Percentiles rank a stretch among this genome's conserved stretches.
These are phyloP conservation scores for Chlorella sp. DNA, from an alignment of 139 green algal species.

Conservation along the genomic window DNA sequence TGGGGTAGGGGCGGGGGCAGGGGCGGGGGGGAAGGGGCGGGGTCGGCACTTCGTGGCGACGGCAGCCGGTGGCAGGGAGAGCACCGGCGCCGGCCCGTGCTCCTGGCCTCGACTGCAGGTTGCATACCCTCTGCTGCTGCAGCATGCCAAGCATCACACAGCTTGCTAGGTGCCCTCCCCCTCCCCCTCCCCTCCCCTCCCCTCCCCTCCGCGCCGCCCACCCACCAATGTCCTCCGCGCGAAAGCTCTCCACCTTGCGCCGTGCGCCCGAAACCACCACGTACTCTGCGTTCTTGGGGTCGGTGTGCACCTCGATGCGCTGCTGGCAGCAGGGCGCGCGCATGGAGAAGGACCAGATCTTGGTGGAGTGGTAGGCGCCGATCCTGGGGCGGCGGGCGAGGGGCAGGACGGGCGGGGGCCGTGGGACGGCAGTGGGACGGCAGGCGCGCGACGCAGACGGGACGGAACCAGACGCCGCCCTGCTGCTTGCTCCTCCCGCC, in stretches of 20 bases:
- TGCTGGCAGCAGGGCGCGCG: conserved; percentile 82
- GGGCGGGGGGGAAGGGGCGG: neutral
- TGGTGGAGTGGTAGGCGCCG: conserved; percentile 90
- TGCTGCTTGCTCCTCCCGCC: no score
- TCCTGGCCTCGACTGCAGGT: no score
- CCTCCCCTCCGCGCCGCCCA: conserved; percentile 52
- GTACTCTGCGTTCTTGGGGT: conserved; percentile 93
- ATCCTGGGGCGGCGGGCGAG: no score
- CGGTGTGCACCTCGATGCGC: conserved; percentile 89
- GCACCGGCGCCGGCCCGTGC: no score
- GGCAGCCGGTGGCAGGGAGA: no score
- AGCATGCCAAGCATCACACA: neutral
- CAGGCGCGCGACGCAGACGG: no score
- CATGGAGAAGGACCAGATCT: conserved; percentile 94
- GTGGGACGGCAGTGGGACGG: no score
- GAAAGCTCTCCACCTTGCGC: no score
- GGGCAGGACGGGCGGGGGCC: no score
- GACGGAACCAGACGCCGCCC: no score
- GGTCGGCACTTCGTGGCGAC: neutral
- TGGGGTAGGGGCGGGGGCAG: neutral
- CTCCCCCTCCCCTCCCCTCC: neutral
- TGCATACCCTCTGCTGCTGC: no score
- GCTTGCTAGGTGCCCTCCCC: neutral
- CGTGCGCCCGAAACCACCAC: conserved; percentile 65
- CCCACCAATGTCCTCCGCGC: no score